Base-by-base conservation (phyloP, 164 flowering plant genomes). In the Magnolia changhungtana region DNA sequence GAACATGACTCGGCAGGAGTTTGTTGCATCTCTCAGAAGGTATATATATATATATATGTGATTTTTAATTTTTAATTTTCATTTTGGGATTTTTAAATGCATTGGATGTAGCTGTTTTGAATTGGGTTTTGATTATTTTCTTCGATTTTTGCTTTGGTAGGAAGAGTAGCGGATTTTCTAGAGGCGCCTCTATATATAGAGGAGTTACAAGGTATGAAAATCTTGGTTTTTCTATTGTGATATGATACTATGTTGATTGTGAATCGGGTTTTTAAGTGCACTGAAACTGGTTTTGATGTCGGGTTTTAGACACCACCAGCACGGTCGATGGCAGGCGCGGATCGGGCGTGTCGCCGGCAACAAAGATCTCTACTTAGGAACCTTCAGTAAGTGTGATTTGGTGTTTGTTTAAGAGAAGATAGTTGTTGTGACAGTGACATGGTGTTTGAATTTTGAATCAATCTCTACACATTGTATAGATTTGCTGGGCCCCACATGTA, bases 251-350 rank as follows among this genome's bases (percentile, higher is more conserved):
- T 61, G 1, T 73, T 59, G 45, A 24, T 10, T 67, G 10, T 67
- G 67, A 21, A 9, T 67, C 49, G n/a, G 0, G 19, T 24, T 65
- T 8, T 75, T 37, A 37, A 37, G 45, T 59, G 63, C 63, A 13
- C 61, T 55, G 18, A 55, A 55, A 55, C 61, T 55, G 16, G 61
- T 55, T 70, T 70, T 7, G 2, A n/a, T 70, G 55, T 58, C 72
- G 21, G 59, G 1, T 77, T 79, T 61, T 76, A 93, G 97, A 83
- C 97, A 93, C 75, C 97, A 93, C 82, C 97, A 93, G 75, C 97
- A 93, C 80, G 97, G 97, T 24, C 75, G 97, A 61, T 93, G 97
- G 97, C 97, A 92, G 73, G 97, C 97, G 77, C 86, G 97, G 75
- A 92, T 92, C 19, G 97, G 97, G 31, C 83, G 97, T 77, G 95